Percentiles rank a stretch among this genome's conserved stretches.
Evolutionary conservation across 768 basidiomycete genomes (phyloP).

Genomic region (Hysterangium stoloniferum): DNA sequence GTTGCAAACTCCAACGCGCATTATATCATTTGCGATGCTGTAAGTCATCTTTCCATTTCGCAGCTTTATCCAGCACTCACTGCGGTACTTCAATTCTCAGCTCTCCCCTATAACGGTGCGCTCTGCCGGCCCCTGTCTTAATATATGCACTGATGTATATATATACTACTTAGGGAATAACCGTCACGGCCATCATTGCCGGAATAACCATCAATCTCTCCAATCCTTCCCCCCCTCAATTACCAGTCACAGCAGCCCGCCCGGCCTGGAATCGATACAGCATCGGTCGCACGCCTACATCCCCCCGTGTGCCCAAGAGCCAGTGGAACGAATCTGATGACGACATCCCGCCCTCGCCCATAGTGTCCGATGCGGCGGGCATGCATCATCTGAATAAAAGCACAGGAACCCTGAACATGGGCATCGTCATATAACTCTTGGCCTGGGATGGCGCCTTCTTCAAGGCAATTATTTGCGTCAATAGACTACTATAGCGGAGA

Average conservation of each 20-base stretch:
- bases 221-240: background rate
- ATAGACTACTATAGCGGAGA: no score
- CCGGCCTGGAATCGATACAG: conserved; percentile 3
- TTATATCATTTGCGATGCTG: conserved; percentile 8
- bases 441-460: no score
- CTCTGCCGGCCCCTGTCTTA: background rate
- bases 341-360: conserved; percentile 3
- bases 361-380: background rate
- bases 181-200: background rate
- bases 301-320: background rate
- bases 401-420: conserved; percentile 3
- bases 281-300: background rate
- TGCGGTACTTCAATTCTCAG: background rate
- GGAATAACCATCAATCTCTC: conserved; percentile 7
- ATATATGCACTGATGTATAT: background rate
- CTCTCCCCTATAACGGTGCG: conserved; percentile 7
- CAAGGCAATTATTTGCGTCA: no score
- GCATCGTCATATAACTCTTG: background rate
- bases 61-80: background rate
- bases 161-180: background rate
- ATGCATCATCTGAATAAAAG: background rate
- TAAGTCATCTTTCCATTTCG: background rate
- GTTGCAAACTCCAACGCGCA: background rate
- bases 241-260: background rate
- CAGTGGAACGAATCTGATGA: conserved; percentile 5